Percentiles rank a stretch among this genome's conserved stretches.
Conservation (phyloP, 805 yeast species). For the Saccharomycopsis synnaedendra region DNA sequence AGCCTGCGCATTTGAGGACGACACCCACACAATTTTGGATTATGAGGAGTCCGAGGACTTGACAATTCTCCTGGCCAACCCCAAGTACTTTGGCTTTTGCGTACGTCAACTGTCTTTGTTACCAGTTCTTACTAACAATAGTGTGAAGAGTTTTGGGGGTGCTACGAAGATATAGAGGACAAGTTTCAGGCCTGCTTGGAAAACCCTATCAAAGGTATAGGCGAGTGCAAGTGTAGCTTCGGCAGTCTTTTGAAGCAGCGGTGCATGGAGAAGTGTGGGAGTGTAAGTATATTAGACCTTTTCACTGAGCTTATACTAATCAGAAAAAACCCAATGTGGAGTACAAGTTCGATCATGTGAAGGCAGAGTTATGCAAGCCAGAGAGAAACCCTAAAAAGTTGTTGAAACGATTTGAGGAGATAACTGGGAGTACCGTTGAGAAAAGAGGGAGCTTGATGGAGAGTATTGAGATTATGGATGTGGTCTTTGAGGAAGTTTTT, state of each 20-base stretch:
- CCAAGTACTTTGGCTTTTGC: conserved; percentile 2
- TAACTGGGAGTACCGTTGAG: too few species aligned
- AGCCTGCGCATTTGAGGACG: not conserved
- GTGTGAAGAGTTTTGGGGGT: conserved; percentile 5
- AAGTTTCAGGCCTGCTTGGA: conserved; percentile 1
- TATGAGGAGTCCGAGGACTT: conserved; percentile 10
- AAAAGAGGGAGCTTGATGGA: too few species aligned
- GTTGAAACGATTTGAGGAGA: too few species aligned
- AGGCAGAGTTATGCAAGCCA: not conserved
- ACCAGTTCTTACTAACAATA: not conserved
- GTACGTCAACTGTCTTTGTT: not conserved
- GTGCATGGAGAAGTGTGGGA: too few species aligned
- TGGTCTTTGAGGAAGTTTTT: too few species aligned
- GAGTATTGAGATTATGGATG: too few species aligned
- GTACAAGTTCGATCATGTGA: not conserved
- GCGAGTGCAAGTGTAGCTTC: conserved; percentile 7
- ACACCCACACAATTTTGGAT: conserved; percentile 4
- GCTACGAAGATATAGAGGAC: conserved; percentile 7
- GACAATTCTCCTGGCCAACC: not conserved
- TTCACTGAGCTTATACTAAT: too few species aligned
- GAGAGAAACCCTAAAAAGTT: not conserved
- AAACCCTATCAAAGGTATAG: not conserved
- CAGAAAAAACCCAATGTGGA: not conserved
- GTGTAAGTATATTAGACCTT: too few species aligned
- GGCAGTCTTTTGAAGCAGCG: not conserved